phyloP scores from a whole-genome alignment of 2,329 filamentous ascomycete species.

The Curvularia hawaiiensis region DNA sequence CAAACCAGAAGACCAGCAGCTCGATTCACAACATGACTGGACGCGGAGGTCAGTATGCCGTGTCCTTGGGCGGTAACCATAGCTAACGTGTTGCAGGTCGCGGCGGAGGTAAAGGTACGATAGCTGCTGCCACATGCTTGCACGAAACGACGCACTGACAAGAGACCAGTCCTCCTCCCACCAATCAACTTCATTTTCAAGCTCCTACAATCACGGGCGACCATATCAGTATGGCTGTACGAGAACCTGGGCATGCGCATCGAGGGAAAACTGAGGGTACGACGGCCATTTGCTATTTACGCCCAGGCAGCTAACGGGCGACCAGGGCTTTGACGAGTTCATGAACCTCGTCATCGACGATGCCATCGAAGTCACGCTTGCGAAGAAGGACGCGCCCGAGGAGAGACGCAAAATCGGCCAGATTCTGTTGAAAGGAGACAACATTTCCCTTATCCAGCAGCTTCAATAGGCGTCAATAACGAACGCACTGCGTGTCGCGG shows the following conservation, averaged over 20 bases:
- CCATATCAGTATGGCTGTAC: constrained; percentile 94
- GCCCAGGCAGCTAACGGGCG: constrained; percentile 21
- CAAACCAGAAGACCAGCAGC: constrained; percentile 7
- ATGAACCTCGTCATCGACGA: constrained; percentile 99
- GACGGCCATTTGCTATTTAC: constrained; percentile 33
- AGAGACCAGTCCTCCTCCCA: constrained; percentile 64
- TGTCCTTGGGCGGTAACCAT: not conserved
- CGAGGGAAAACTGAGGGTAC: constrained; percentile 92
- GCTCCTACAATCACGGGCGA: constrained; percentile 81
- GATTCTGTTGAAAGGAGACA: constrained; percentile 86
- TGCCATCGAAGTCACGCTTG: constrained; percentile 86
- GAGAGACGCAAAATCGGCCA: constrained; percentile 79
- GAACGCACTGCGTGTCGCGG: not conserved
- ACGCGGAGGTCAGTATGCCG: constrained; percentile 38
- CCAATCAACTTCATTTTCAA: constrained; percentile 94
- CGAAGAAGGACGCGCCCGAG: constrained; percentile 80
- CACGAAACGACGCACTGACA: constrained; percentile 19
- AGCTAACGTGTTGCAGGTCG: constrained; percentile 56
- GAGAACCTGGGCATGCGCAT: constrained; percentile 94
- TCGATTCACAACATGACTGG: constrained; percentile 34
- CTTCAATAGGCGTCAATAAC: constrained; percentile 27
- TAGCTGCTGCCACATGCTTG: constrained; percentile 15
- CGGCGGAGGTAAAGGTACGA: constrained; percentile 54
- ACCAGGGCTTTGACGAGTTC: constrained; percentile 95
- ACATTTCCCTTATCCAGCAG: constrained; percentile 76